phyloP scores from a whole-genome alignment of 2,329 filamentous ascomycete genomes.

The Chlorencoelia australis region DNA sequence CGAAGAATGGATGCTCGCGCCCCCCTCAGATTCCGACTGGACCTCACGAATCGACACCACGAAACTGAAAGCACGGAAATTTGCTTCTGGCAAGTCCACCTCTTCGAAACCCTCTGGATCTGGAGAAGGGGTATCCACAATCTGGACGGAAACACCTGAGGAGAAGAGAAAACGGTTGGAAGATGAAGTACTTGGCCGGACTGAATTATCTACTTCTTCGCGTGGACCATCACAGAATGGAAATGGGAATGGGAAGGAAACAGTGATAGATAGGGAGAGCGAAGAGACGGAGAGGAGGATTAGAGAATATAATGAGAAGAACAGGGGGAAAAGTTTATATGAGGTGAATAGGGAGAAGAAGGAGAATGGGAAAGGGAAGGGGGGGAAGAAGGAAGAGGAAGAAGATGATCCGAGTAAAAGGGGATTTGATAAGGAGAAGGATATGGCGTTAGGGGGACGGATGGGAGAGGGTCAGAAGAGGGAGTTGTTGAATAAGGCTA shows the following conservation, averaged over 20 bases:
- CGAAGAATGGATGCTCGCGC: slow-evolving; percentile 78
- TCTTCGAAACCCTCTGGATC: slow-evolving; percentile 33
- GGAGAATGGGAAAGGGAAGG: slow-evolving; percentile 16
- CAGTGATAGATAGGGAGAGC: slow-evolving; percentile 26
- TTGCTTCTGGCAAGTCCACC: slow-evolving; percentile 57
- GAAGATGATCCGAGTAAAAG: slow-evolving; percentile 88
- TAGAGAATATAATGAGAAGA: slow-evolving; percentile 47
- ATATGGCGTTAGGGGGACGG: slow-evolving; percentile 69
- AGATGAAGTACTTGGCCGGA: slow-evolving; percentile 71
- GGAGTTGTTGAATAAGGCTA: slow-evolving; percentile 69
- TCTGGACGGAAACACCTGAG: slow-evolving; percentile 89
- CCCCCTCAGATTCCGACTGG: slow-evolving; percentile 45
- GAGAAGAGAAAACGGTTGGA: slow-evolving; percentile 73
- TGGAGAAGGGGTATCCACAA: slow-evolving; percentile 27
- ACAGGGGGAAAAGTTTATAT: slow-evolving; percentile 46
- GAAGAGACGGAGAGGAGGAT: slow-evolving; percentile 39
- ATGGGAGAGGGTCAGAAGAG: slow-evolving; percentile 64
- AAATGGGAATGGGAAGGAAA: slow-evolving; percentile 10
- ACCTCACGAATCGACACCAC: slow-evolving; percentile 67
- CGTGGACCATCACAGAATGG: slow-evolving; percentile 6
- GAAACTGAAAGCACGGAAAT: slow-evolving; percentile 71
- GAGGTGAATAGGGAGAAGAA: slow-evolving; percentile 38
- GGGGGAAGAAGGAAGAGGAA: slow-evolving; percentile 39
- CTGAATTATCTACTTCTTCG: slow-evolving; percentile 18
- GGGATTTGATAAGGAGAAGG: slow-evolving; percentile 85